A percentile compares a stretch with the other conserved stretches of the same genome.
These are phyloP conservation scores for Dinochytrium kinnereticum DNA, from an alignment of 371 early-diverging fungal genomes.

Conservation along the genomic window DNA sequence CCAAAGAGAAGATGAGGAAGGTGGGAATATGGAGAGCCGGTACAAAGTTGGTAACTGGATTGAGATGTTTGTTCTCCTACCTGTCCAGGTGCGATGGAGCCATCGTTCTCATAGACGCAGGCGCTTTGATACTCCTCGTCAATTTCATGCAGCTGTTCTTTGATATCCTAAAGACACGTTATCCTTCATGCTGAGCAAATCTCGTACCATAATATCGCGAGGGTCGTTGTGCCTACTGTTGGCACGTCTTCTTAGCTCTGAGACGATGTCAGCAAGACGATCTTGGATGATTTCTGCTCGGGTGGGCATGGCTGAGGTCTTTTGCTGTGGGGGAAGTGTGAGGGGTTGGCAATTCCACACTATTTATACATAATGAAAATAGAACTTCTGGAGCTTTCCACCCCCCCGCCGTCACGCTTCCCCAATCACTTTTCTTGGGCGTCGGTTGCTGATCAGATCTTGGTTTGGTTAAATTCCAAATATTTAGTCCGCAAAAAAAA, in stretches of 20 bases:
- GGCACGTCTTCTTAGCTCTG: conserved; percentile 16
- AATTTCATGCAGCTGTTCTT: conserved; percentile 21
- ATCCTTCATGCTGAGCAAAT: not conserved
- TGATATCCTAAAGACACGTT: conserved; percentile 15
- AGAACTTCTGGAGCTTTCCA: too few relatives aligned
- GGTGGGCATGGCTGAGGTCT: too few relatives aligned
- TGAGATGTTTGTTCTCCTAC: conserved; percentile 16
- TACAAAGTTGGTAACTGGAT: not conserved
- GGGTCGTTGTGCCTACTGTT: not conserved
- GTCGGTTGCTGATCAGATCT: too few relatives aligned
- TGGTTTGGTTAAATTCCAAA: too few relatives aligned
- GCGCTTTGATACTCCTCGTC: conserved; percentile 19
- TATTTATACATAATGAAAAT: too few relatives aligned
- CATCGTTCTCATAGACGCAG: conserved; percentile 26
- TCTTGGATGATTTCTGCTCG: conserved; percentile 27
- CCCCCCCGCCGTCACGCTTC: too few relatives aligned
- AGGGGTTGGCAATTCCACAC: too few relatives aligned
- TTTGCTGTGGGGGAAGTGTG: too few relatives aligned
- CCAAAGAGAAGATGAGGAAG: too few relatives aligned
- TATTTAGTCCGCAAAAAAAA: too few relatives aligned
- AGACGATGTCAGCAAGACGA: conserved; percentile 12
- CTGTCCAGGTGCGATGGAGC: conserved; percentile 32
- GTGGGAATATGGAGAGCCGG: too few relatives aligned
- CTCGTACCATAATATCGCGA: conserved; percentile 20
- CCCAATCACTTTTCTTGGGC: too few relatives aligned